Conservation (phyloP, 441 rosid species). For the Capsella rubella region DNA sequence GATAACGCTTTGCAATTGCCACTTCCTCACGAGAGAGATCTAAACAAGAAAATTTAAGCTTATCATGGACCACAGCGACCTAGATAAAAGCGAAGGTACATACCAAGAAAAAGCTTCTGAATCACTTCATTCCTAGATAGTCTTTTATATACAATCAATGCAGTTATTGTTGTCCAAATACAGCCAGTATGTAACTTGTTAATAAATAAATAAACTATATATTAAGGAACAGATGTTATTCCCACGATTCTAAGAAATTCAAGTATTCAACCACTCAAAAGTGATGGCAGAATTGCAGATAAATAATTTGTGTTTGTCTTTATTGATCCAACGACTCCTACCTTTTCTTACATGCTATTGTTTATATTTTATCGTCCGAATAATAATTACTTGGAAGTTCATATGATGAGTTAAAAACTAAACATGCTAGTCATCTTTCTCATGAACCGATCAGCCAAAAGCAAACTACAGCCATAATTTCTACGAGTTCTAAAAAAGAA, state of each 20-base stretch:
- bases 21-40: conserved; percentile 94
- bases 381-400: conserved; percentile 3
- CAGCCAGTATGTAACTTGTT: conserved; percentile 8
- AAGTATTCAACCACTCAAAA: background rate
- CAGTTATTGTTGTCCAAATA: background rate
- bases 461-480: conserved; percentile 23
- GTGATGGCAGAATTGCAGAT: background rate
- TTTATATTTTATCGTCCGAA: conserved; percentile 11
- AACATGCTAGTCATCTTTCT: conserved; percentile 19
- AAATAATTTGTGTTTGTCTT: conserved; percentile 9
- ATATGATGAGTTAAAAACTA: conserved; percentile 19
- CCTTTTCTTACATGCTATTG: conserved; percentile 21
- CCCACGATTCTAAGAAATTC: background rate
- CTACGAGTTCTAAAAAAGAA: conserved; percentile 19
- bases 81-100: conserved; percentile 22
- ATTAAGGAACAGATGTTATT: background rate
- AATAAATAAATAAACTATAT: background rate
- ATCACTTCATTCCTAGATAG: conserved; percentile 8
- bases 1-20: conserved; percentile 87
- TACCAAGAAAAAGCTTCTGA: conserved; percentile 20
- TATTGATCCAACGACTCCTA: conserved; percentile 29
- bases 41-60: conserved; percentile 46
- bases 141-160: background rate
- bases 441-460: conserved; percentile 9
- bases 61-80: conserved; percentile 30